Conservation (phyloP, 495 filamentous ascomycete species). For the Lophiostoma macrostomum region DNA sequence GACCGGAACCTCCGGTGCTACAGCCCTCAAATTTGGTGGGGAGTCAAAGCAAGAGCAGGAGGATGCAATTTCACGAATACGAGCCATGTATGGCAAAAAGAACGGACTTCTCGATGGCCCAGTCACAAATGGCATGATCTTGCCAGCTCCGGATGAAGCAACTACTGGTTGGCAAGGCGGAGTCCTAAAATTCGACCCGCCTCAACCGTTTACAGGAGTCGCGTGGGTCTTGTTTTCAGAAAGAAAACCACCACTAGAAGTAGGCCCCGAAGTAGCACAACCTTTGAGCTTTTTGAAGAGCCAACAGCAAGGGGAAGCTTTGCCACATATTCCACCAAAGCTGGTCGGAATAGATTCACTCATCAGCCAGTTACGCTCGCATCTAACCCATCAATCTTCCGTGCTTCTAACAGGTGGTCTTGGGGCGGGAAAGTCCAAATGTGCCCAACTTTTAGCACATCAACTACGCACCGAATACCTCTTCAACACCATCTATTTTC, state of each 20-base stretch:
- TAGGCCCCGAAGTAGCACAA: slow-evolving; percentile 62
- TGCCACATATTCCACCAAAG: slow-evolving; percentile 53
- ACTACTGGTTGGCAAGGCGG: slow-evolving; percentile 64
- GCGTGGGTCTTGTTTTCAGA: slow-evolving; percentile 77
- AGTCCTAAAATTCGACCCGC: slow-evolving; percentile 72
- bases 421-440: slow-evolving; percentile 81
- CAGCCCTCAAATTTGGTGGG: slow-evolving; percentile 81
- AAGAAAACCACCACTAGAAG: slow-evolving; percentile 63
- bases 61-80: slow-evolving; percentile 58
- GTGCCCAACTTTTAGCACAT: slow-evolving; percentile 64
- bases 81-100: slow-evolving; percentile 52
- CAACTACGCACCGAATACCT: slow-evolving; percentile 62
- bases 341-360: slow-evolving; percentile 83
- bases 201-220: slow-evolving; percentile 38
- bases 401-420: slow-evolving; percentile 84
- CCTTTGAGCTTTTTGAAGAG: slow-evolving; percentile 18
- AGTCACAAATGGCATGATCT: slow-evolving; percentile 79
- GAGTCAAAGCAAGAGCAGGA: slow-evolving; percentile 74
- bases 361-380: slow-evolving; percentile 63
- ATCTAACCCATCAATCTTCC: slow-evolving; percentile 80
- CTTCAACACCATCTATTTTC: slow-evolving; percentile 75
- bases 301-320: slow-evolving; percentile 47
- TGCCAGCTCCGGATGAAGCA: slow-evolving; percentile 45
- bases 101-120: slow-evolving; percentile 76
- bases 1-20: slow-evolving; percentile 50